Percentiles rank a stretch among this genome's conserved stretches.
These are phyloP conservation scores for Prunus campanulata DNA, from an alignment of 306 rosid genomes.

Conservation along the genomic window DNA sequence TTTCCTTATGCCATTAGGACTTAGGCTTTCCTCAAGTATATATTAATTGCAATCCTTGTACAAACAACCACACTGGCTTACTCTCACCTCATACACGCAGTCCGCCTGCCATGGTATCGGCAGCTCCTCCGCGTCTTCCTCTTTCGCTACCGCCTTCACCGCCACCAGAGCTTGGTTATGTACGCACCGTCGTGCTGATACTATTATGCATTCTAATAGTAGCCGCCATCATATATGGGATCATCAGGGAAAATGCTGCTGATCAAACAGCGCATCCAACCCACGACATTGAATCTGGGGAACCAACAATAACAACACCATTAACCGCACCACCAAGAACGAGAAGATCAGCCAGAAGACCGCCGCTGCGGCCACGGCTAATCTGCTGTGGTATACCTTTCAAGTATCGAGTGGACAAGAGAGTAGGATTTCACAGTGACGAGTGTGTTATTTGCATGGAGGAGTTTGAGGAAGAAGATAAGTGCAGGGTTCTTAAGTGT, in stretches of 20 bases:
- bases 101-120: not conserved
- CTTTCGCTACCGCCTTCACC: not conserved
- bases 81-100: not conserved
- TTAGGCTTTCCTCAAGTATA: not conserved
- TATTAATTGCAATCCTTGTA: not conserved
- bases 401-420: not conserved
- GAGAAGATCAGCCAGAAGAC: not conserved
- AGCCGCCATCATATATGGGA: not conserved
- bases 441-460: slow-evolving; percentile 21
- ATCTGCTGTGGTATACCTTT: not conserved
- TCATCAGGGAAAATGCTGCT: not conserved
- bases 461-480: slow-evolving; percentile 21
- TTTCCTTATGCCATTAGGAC: not conserved
- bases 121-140: not conserved
- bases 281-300: not conserved
- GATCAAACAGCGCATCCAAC: not conserved
- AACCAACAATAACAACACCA: not conserved
- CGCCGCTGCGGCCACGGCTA: not conserved
- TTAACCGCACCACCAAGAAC: not conserved
- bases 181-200: no score
- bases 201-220: not conserved
- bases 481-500: slow-evolving; percentile 15
- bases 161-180: not conserved
- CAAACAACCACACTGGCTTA: not conserved
- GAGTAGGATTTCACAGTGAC: not conserved